A percentile compares a stretch with the other conserved stretches of the same genome.
phyloP scores from a whole-genome alignment of 805 yeast species.

The Wickerhamiella alocasiicola region DNA sequence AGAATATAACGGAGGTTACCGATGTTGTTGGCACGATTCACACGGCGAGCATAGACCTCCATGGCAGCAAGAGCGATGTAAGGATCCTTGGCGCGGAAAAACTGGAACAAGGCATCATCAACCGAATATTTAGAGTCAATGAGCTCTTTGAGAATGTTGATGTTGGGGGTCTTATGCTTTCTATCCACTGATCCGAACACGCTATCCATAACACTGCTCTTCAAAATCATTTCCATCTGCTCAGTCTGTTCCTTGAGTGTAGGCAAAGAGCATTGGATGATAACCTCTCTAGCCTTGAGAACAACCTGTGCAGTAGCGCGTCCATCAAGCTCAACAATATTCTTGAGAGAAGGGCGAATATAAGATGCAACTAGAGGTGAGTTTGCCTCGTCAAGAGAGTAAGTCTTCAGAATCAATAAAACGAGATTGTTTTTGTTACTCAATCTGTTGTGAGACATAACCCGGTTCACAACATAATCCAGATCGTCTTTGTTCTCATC shows the following conservation, averaged over 20 bases:
- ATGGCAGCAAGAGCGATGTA: conserved; percentile 93
- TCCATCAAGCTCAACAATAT: conserved; percentile 76
- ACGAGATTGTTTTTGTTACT: conserved; percentile 86
- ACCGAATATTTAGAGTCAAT: conserved; percentile 94
- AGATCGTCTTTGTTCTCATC: conserved; percentile 75
- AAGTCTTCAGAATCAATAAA: conserved; percentile 69
- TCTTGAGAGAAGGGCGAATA: conserved; percentile 60
- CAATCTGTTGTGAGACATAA: conserved; percentile 83
- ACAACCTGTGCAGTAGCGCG: conserved; percentile 89
- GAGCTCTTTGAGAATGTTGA: conserved; percentile 72
- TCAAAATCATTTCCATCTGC: conserved; percentile 90
- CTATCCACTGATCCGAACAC: conserved; percentile 63
- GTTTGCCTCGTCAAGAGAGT: conserved; percentile 66
- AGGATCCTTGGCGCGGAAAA: conserved; percentile 69
- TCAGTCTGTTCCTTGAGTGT: conserved; percentile 92
- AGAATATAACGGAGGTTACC: conserved; percentile 55
- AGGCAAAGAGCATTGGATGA: conserved; percentile 94
- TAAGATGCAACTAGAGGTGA: conserved; percentile 55
- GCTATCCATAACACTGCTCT: conserved; percentile 80
- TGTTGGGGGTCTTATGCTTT: conserved; percentile 63
- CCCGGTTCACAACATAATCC: conserved; percentile 54
- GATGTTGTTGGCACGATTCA: conserved; percentile 90
- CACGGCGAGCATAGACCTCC: conserved; percentile 91
- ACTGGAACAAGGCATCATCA: conserved; percentile 89
- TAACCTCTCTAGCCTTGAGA: conserved; percentile 86